Percentiles rank a stretch among this genome's conserved stretches.
phyloP scores from a whole-genome alignment of 768 basidiomycete genomes.

The Brasilioporus rufonigricans region DNA sequence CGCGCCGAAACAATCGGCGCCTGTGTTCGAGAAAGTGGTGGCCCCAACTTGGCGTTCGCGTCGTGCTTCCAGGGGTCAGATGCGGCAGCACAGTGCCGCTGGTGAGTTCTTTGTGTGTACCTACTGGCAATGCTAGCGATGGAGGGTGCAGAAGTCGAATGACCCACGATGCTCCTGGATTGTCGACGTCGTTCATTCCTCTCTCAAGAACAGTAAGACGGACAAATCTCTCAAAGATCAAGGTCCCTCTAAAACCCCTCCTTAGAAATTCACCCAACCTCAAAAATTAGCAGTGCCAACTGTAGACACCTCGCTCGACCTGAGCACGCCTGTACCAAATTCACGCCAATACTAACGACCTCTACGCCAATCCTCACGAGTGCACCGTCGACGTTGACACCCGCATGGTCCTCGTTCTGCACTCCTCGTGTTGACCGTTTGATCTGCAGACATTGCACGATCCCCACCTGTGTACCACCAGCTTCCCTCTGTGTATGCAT shows the following conservation, averaged over 20 bases:
- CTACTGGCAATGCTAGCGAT: constrained; percentile 17
- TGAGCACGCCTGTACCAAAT: constrained; percentile 5
- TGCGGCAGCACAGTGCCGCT: constrained; percentile 7
- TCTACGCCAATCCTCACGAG: constrained; percentile 16
- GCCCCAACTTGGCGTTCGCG: constrained; percentile 66
- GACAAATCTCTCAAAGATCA: too few relatives aligned
- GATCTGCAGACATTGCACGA: constrained; percentile 71
- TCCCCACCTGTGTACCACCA: constrained; percentile 88
- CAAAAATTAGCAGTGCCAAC: constrained; percentile 32
- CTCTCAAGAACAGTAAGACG: too few relatives aligned
- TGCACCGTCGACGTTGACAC: constrained; percentile 67
- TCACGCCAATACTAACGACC: neutral
- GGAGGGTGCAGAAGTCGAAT: neutral
- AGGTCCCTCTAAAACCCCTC: constrained; percentile 21
- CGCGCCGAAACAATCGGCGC: constrained; percentile 56
- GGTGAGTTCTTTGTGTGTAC: constrained; percentile 24
- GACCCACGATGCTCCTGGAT: neutral
- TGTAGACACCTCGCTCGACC: constrained; percentile 66
- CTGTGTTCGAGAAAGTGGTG: constrained; percentile 40
- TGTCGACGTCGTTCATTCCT: constrained; percentile 55
- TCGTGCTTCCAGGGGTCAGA: constrained; percentile 31
- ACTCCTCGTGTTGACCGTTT: constrained; percentile 62
- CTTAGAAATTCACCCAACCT: constrained; percentile 8
- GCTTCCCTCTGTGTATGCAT: constrained; percentile 75
- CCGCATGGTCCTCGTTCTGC: constrained; percentile 65